Evolutionary conservation across 2,329 filamentous ascomycete genomes (phyloP).

Genomic region (Aspergillus unguis): DNA sequence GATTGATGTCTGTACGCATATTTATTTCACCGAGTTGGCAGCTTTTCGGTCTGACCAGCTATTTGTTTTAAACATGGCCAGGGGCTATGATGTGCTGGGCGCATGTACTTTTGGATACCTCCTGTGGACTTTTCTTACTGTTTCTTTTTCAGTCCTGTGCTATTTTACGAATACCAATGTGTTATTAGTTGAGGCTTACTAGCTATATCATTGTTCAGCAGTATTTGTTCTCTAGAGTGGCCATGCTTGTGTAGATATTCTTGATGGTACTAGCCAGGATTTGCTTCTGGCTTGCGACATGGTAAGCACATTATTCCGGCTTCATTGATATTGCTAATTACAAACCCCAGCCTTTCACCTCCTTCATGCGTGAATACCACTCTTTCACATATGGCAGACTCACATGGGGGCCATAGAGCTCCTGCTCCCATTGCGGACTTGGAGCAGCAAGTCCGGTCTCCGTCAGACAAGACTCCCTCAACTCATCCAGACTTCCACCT

Average conservation of each 20-base stretch:
- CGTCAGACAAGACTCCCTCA: slow-evolving; percentile 35
- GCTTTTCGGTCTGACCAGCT: not conserved
- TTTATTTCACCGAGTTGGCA: not conserved
- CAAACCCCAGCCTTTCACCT: slow-evolving; percentile 12
- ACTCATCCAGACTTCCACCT: slow-evolving; percentile 42
- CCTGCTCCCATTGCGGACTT: slow-evolving; percentile 43
- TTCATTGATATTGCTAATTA: not conserved
- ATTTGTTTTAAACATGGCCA: slow-evolving; percentile 4
- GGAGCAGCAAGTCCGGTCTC: slow-evolving; percentile 47
- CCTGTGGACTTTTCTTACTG: slow-evolving; percentile 2
- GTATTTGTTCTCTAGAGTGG: no score
- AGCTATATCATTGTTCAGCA: not conserved
- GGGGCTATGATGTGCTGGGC: slow-evolving; percentile 9
- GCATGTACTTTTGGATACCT: slow-evolving; percentile 3
- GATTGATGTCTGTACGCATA: not conserved
- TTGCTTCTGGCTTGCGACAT: no score
- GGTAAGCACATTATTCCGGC: no score
- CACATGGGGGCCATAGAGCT: slow-evolving; percentile 47
- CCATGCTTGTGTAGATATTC: no score
- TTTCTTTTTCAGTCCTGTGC: slow-evolving; percentile 1
- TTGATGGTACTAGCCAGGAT: no score
- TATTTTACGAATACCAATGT: slow-evolving; percentile 8
- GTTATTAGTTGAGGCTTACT: not conserved
- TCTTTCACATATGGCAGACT: slow-evolving; percentile 43
- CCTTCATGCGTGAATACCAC: slow-evolving; percentile 37